Evolutionary conservation across 768 basidiomycete genomes (phyloP).

Genomic region (Tylopilus sp.): DNA sequence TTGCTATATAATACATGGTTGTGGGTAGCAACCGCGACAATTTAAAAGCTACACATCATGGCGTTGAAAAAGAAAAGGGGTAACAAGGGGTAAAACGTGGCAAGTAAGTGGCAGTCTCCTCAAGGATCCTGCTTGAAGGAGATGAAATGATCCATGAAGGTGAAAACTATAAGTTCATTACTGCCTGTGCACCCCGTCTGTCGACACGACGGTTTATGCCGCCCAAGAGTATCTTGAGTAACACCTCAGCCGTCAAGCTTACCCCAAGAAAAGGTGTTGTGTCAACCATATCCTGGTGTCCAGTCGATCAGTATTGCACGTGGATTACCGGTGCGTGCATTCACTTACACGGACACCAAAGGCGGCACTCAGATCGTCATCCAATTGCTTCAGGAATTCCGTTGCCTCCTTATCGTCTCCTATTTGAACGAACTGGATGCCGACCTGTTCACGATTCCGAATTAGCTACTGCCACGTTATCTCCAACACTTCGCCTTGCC

Average conservation of each 20-base stretch:
- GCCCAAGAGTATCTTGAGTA: constrained; percentile 64
- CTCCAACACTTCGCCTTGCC: constrained; percentile 28
- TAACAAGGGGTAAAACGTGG: background rate
- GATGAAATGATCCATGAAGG: background rate
- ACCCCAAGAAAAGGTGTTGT: constrained; percentile 53
- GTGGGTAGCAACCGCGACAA: background rate
- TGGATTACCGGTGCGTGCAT: background rate
- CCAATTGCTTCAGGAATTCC: constrained; percentile 49
- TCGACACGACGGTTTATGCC: constrained; percentile 61
- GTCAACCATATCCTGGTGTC: constrained; percentile 64
- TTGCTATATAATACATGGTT: background rate
- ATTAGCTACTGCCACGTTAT: background rate
- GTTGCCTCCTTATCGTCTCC: constrained; percentile 43
- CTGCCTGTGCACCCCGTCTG: constrained; percentile 23
- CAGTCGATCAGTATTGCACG: background rate
- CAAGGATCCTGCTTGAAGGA: background rate
- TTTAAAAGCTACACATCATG: background rate
- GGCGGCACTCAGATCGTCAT: constrained; percentile 47
- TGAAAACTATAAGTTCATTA: constrained; percentile 16
- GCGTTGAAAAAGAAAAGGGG: no score
- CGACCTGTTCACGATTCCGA: constrained; percentile 39
- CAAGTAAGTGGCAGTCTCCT: background rate
- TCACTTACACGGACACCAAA: constrained; percentile 43
- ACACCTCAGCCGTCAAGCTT: constrained; percentile 40
- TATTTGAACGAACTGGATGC: constrained; percentile 73